These are phyloP conservation scores for Pichia cephalocereana DNA, from an alignment of 805 yeast genomes.

Conservation along the genomic window DNA sequence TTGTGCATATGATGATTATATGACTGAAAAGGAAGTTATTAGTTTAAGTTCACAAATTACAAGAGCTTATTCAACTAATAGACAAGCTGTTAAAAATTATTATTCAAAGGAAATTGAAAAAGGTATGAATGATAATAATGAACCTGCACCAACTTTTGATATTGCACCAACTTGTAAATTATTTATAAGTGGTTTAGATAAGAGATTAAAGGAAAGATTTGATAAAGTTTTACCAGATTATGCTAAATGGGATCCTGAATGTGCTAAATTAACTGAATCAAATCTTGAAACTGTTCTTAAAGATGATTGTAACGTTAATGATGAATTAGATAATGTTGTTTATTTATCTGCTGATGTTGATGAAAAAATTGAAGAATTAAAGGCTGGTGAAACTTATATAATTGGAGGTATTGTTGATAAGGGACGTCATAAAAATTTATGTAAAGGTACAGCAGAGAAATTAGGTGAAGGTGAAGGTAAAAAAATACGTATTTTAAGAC, in stretches of 20 bases:
- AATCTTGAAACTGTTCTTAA: constrained; percentile 23
- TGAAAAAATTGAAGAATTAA: constrained; percentile 51
- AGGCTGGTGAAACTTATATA: constrained; percentile 66
- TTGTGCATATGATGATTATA: constrained; percentile 83
- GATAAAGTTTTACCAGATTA: constrained; percentile 54
- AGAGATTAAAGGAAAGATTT: constrained; percentile 57
- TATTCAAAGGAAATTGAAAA: constrained; percentile 2
- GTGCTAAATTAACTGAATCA: constrained; percentile 40
- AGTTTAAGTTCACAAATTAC: constrained; percentile 76
- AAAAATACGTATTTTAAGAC: constrained; percentile 52
- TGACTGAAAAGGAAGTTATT: constrained; percentile 63
- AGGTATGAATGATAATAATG: background rate
- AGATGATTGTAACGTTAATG: constrained; percentile 48
- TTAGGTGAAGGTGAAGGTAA: constrained; percentile 31
- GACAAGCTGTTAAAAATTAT: constrained; percentile 37
- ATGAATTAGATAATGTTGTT: constrained; percentile 34
- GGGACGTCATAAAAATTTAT: constrained; percentile 74
- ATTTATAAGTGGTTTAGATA: constrained; percentile 54
- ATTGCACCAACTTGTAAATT: constrained; percentile 41
- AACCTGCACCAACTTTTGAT: background rate
- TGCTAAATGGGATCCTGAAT: constrained; percentile 49
- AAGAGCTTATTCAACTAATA: constrained; percentile 71
- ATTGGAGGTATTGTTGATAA: constrained; percentile 97
- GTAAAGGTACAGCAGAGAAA: constrained; percentile 70
- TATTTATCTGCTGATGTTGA: constrained; percentile 87